phyloP scores from a whole-genome alignment of 2,329 filamentous ascomycete species.

The Aspergillus japonicus region DNA sequence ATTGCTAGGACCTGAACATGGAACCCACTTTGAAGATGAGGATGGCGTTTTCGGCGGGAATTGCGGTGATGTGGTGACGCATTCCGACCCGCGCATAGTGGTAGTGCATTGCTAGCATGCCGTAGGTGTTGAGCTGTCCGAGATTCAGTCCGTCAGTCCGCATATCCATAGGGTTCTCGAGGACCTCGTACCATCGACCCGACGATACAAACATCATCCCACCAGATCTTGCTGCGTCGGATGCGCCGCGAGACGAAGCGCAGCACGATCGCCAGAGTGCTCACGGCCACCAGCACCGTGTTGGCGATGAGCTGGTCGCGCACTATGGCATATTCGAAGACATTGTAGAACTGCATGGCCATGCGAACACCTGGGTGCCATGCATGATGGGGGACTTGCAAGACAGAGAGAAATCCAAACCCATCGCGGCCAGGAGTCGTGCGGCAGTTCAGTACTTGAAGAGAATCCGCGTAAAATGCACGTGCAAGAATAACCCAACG shows the following conservation, averaged over 20 bases:
- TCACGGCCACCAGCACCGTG: slow-evolving; percentile 26
- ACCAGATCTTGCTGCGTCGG: slow-evolving; percentile 28
- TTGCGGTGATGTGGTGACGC: slow-evolving; percentile 10
- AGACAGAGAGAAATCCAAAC: no score
- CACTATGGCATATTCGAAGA: slow-evolving; percentile 16
- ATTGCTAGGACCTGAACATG: background rate
- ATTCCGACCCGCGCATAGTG: slow-evolving; percentile 21
- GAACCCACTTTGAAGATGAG: background rate
- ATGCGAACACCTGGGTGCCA: background rate
- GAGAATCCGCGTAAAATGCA: background rate
- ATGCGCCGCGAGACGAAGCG: slow-evolving; percentile 30
- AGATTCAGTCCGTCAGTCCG: background rate
- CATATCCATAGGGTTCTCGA: background rate
- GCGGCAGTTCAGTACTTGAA: background rate
- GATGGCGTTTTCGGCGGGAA: slow-evolving; percentile 12
- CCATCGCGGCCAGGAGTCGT: background rate
- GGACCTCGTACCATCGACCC: slow-evolving; percentile 7
- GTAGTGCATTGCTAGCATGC: slow-evolving; percentile 22
- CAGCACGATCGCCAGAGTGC: slow-evolving; percentile 26
- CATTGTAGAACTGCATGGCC: slow-evolving; percentile 13
- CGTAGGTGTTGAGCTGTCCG: slow-evolving; percentile 18
- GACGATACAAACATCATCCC: slow-evolving; percentile 32
- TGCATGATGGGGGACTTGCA: background rate
- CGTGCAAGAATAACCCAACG: background rate
- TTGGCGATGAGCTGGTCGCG: slow-evolving; percentile 23